phyloP scores from a whole-genome alignment of 2,329 filamentous ascomycete species.

The Setomelanomma holmii region DNA sequence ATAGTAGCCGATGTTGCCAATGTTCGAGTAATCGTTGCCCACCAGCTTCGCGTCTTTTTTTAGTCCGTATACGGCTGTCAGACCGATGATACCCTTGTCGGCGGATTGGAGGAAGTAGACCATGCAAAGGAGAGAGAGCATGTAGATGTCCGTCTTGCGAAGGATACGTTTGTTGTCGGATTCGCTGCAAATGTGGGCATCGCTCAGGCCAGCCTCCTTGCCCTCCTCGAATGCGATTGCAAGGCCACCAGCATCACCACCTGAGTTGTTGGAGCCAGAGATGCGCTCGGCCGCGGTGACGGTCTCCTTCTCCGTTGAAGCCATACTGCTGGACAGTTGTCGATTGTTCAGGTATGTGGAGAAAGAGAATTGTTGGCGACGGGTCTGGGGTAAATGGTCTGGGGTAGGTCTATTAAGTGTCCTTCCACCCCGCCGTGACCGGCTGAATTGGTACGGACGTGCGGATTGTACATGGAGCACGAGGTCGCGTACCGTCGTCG shows the following conservation, averaged over 20 bases:
- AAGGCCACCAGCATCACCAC: constrained; percentile 9
- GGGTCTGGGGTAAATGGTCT: not conserved
- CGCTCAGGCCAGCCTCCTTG: constrained; percentile 19
- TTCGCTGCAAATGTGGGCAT: constrained; percentile 26
- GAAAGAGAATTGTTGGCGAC: not conserved
- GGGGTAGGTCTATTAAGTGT: not conserved
- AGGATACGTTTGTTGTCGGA: constrained; percentile 31
- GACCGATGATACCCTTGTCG: constrained; percentile 58
- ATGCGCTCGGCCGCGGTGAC: constrained; percentile 15
- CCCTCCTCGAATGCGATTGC: constrained; percentile 28
- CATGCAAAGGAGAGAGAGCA: constrained; percentile 33
- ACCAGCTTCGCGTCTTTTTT: constrained; percentile 40
- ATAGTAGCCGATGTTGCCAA: constrained; percentile 58
- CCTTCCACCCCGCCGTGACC: not conserved
- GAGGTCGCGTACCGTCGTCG: not conserved
- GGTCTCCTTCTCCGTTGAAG: constrained; percentile 22
- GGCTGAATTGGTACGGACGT: not conserved
- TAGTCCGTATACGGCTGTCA: constrained; percentile 65
- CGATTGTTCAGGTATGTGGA: not conserved
- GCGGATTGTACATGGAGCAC: not conserved
- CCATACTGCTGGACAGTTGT: constrained; percentile 13
- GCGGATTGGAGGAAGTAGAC: constrained; percentile 33
- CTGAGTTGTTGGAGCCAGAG: constrained; percentile 21
- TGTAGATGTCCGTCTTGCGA: constrained; percentile 29
- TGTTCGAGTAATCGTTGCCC: constrained; percentile 57